phyloP scores from a whole-genome alignment of 768 basidiomycete genomes.

The Lentinula lateritia region DNA sequence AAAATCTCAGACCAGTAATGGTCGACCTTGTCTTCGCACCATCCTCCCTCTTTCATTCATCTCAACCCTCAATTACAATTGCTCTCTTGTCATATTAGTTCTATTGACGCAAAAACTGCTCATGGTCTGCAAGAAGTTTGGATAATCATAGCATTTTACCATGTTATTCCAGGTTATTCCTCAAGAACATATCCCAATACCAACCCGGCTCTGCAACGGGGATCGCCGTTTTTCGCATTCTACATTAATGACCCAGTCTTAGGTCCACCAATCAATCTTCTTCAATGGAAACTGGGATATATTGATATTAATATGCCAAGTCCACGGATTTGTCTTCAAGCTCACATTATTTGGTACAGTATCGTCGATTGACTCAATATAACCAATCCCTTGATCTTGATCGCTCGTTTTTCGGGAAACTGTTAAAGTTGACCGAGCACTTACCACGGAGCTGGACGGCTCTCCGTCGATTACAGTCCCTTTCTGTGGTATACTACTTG shows the following conservation, averaged over 20 bases:
- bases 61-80: no score
- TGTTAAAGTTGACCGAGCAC: background rate
- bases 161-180: no score
- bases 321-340: slow-evolving; percentile 1
- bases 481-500: background rate
- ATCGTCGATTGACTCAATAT: background rate
- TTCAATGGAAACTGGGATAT: background rate
- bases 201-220: background rate
- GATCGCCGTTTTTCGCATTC: background rate
- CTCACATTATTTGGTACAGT: background rate
- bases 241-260: background rate
- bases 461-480: slow-evolving; percentile 9
- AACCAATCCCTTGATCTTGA: background rate
- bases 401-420: background rate
- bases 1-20: no score
- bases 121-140: background rate
- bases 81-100: background rate
- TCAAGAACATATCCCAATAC: background rate
- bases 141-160: no score
- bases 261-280: background rate
- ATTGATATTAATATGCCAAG: background rate
- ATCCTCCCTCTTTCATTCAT: no score
- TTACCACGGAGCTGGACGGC: slow-evolving; percentile 11
- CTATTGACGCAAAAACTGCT: slow-evolving; percentile 2
- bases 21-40: no score